Percentiles rank a stretch among this genome's conserved stretches.
Conservation (phyloP, 2,329 filamentous ascomycete species). For the Dactylellina leptospora region DNA sequence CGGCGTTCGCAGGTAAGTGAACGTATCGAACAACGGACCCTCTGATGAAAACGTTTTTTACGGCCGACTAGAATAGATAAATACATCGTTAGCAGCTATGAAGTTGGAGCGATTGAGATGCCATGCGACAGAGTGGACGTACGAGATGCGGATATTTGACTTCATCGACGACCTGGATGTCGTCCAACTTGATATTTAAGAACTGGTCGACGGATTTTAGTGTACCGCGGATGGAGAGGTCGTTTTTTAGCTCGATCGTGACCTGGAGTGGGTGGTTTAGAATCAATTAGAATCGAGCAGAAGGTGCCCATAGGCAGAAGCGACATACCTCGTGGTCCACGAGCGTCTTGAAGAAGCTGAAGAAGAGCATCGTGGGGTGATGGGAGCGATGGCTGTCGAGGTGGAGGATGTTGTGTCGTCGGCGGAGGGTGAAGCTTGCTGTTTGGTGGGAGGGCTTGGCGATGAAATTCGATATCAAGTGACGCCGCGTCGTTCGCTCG, state of each 20-base stretch:
- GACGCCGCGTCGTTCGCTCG: constrained; percentile 35
- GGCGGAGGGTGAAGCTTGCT: constrained; percentile 15
- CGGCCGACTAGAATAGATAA: constrained; percentile 68
- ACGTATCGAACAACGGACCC: constrained; percentile 94
- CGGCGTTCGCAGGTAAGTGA: constrained; percentile 80
- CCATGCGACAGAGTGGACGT: constrained; percentile 55
- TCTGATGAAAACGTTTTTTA: constrained; percentile 95
- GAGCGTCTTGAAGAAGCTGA: constrained; percentile 97
- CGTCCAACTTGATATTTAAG: constrained; percentile 98
- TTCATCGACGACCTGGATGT: constrained; percentile 91
- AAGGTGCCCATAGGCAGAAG: not conserved
- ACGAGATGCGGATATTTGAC: constrained; percentile 93
- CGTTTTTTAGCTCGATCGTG: constrained; percentile 98
- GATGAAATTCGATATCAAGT: constrained; percentile 49
- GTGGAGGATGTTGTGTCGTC: constrained; percentile 5
- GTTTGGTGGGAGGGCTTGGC: constrained; percentile 40
- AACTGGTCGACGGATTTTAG: constrained; percentile 99
- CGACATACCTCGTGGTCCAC: constrained; percentile 69
- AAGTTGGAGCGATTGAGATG: not conserved
- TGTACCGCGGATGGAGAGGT: constrained; percentile 94
- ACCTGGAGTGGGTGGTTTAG: constrained; percentile 70
- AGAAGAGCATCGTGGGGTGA: constrained; percentile 51
- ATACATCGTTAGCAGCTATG: not conserved
- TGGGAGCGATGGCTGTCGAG: constrained; percentile 5
- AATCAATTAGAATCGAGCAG: not conserved